phyloP scores from a whole-genome alignment of 441 rosid genomes.

The Gossypium schwendimanii region DNA sequence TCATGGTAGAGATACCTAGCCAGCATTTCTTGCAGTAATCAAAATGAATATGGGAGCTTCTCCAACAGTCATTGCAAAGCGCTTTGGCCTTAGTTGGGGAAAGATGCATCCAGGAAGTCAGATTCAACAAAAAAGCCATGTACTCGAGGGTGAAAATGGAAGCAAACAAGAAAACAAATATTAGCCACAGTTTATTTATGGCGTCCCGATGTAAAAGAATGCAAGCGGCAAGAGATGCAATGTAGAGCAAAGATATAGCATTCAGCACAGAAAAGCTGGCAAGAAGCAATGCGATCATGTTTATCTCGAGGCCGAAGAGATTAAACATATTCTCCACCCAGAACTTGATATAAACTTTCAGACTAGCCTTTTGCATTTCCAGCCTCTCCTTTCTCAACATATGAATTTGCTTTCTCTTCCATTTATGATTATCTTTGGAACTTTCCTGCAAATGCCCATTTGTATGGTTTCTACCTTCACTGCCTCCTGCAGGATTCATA shows the following conservation, averaged over 20 bases:
- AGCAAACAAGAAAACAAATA: conserved; percentile 29
- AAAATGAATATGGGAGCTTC: conserved; percentile 19
- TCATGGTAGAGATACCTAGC: conserved; percentile 24
- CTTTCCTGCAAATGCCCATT: conserved; percentile 18
- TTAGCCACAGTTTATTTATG: conserved; percentile 28
- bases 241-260: conserved; percentile 32
- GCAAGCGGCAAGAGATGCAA: conserved; percentile 33
- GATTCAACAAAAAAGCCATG: conserved; percentile 27
- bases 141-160: conserved; percentile 30
- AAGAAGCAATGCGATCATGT: conserved; percentile 33
- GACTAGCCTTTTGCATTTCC: conserved; percentile 30
- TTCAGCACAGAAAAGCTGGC: conserved; percentile 34
- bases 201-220: conserved; percentile 22
- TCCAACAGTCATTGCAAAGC: conserved; percentile 31
- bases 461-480: conserved; percentile 15
- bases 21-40: conserved; percentile 30
- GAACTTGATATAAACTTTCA: conserved; percentile 30
- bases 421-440: conserved; percentile 30
- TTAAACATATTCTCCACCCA: conserved; percentile 34
- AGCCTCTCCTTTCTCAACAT: conserved; percentile 31
- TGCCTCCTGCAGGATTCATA: conserved; percentile 12
- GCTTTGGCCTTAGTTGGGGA: conserved; percentile 14
- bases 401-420: conserved; percentile 29
- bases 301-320: conserved; percentile 37
- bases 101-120: conserved; percentile 9